Conservation (phyloP, 805 yeast species). For the Wickerhamomyces ciferrii region DNA sequence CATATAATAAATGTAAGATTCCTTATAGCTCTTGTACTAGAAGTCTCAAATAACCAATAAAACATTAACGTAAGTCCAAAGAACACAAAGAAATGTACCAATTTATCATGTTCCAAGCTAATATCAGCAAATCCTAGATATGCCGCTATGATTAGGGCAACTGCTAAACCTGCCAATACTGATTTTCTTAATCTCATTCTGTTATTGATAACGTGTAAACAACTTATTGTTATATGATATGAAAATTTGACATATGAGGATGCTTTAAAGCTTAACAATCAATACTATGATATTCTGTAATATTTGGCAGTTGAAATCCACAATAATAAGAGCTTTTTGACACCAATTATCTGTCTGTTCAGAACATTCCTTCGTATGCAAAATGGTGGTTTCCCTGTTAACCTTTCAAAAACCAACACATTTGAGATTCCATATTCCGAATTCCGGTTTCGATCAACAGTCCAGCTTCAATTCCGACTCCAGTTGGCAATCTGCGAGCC, state of each 20-base stretch:
- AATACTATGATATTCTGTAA: too few relatives aligned
- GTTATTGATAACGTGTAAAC: neutral
- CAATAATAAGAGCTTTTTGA: too few relatives aligned
- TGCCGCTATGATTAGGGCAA: conserved; percentile 23
- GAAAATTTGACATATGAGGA: neutral
- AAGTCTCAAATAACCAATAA: conserved; percentile 37
- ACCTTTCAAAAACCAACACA: neutral
- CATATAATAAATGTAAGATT: conserved; percentile 36
- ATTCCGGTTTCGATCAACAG: neutral
- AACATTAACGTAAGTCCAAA: conserved; percentile 42
- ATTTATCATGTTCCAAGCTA: conserved; percentile 43
- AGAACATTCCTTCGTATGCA: too few relatives aligned
- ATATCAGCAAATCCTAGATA: conserved; percentile 28
- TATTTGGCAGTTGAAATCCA: too few relatives aligned
- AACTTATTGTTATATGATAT: neutral
- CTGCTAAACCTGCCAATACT: conserved; percentile 30
- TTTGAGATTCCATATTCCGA: neutral
- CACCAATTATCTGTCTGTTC: too few relatives aligned
- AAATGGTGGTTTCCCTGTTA: neutral
- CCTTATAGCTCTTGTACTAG: conserved; percentile 25
- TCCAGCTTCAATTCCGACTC: neutral
- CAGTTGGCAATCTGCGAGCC: neutral
- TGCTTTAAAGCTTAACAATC: too few relatives aligned
- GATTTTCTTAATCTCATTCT: conserved; percentile 21
- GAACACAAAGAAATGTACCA: conserved; percentile 43